Evolutionary conservation across 208 protist genomes (phyloP), one percentile per base, ranked within the genome.

Genomic region (Wallacemonas sp.): DNA sequence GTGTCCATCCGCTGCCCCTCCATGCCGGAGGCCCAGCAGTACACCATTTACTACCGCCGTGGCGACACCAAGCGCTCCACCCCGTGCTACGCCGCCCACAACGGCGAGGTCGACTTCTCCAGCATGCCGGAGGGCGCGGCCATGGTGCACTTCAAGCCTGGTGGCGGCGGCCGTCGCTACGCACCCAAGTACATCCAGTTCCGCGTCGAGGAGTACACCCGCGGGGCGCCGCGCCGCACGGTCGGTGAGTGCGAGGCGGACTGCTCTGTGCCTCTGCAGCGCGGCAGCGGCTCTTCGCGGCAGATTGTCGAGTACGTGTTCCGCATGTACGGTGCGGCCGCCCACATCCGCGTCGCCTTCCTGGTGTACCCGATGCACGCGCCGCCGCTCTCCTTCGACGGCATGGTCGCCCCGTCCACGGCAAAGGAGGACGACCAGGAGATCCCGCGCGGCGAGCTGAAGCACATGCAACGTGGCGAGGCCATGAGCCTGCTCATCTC

Each of bases 121-220:
- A 32, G 70, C 10, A 93, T 96, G 87, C 90, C 87, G n/a, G 85
- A 93, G 57, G 87, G 87, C 2, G 74, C 85, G 11, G 85, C 90
- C 1, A 67, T 93, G 20, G 65, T 93, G 39, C 87, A 93, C 74
- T 93, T 96, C 67, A 93, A 93, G 59, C 71, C 33, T 14, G 81
- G 85, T 61, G 68, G 69, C 63, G 57, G 33, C 25, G 75, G 72
- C 8, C 16, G 45, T 44, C 81, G 86, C 28, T 93, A 84, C 48
- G 85, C 81, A 1, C 77, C 87, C 2, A 96, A 95, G 74, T 89
- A 83, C 71, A 86, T 95, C 36, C 81, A 76, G 48, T 86, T 95
- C 36, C 84, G 87, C 52, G 61, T 95, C 3, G 90, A 95, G 67
- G 86, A 95, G 74, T 93, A 89, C 70, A 86, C 76, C 18, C 72